A percentile compares a stretch with the other conserved stretches of the same genome.
Conservation (phyloP, 2,329 filamentous ascomycete species). For the Cylindrodendrum hubeiense region DNA sequence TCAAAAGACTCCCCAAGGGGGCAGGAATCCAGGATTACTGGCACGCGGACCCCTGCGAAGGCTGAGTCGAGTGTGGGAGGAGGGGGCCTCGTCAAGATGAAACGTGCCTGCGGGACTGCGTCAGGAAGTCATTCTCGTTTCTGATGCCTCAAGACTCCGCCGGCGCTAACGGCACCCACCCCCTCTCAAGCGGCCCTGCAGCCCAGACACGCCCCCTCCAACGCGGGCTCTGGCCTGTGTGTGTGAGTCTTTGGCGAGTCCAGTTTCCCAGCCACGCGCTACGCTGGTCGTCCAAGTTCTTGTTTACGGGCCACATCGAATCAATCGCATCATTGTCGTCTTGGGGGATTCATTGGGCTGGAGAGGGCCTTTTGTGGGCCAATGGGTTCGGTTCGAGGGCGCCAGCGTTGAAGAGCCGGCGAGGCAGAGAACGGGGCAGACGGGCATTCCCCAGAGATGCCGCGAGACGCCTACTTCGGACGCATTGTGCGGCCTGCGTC, state of each 20-base stretch:
- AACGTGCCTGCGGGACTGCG: constrained; percentile 64
- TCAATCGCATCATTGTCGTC: constrained; percentile 25
- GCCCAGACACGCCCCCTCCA: constrained; percentile 36
- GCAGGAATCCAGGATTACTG: constrained; percentile 28
- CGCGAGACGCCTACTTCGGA: background rate
- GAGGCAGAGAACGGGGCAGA: background rate
- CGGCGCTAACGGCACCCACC: constrained; percentile 50
- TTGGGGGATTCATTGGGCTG: constrained; percentile 27
- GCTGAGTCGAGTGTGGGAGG: constrained; percentile 39
- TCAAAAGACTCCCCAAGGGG: constrained; percentile 18
- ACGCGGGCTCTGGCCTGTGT: constrained; percentile 5
- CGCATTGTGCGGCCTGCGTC: background rate
- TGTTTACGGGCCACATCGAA: constrained; percentile 34
- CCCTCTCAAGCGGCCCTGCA: constrained; percentile 31
- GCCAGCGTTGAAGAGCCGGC: background rate
- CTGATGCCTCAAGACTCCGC: constrained; percentile 42
- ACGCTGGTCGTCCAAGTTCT: constrained; percentile 18
- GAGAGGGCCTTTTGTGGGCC: constrained; percentile 26
- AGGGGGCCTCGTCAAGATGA: constrained; percentile 55
- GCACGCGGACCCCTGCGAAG: constrained; percentile 41
- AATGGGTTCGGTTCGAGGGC: constrained; percentile 17
- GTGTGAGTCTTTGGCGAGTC: constrained; percentile 16
- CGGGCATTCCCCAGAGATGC: background rate
- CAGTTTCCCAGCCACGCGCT: constrained; percentile 26
- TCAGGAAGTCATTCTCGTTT: constrained; percentile 57